phyloP scores from a whole-genome alignment of 2,329 filamentous ascomycete genomes.

The Pestalotiopsis sp. region DNA sequence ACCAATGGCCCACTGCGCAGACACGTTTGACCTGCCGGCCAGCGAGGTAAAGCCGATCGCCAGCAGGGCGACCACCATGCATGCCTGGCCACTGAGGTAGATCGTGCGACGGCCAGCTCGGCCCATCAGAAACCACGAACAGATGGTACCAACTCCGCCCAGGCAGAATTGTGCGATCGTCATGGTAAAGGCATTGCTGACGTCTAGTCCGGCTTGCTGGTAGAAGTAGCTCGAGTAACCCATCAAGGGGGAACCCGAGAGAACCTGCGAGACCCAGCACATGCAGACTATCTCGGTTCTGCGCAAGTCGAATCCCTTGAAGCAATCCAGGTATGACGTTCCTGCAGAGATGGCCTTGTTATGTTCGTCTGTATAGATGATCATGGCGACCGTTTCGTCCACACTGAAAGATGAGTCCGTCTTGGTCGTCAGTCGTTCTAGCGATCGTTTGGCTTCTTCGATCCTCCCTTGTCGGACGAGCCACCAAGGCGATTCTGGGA shows the following conservation, averaged over 20 bases:
- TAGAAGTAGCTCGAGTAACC: conserved; percentile 34
- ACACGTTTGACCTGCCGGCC: neutral
- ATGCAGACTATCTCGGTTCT: conserved; percentile 32
- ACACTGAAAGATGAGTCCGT: conserved; percentile 25
- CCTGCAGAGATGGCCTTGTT: conserved; percentile 32
- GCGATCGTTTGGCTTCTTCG: conserved; percentile 30
- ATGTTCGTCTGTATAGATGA: conserved; percentile 40
- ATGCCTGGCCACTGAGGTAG: conserved; percentile 35
- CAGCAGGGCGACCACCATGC: conserved; percentile 35
- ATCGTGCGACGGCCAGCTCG: conserved; percentile 37
- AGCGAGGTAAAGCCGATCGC: conserved; percentile 37
- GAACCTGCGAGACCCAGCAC: conserved; percentile 25
- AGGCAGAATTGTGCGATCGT: conserved; percentile 35
- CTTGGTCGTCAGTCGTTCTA: conserved; percentile 28
- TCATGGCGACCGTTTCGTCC: conserved; percentile 38
- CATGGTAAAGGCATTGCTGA: conserved; percentile 22
- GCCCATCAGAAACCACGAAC: conserved; percentile 35
- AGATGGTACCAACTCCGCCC: conserved; percentile 37
- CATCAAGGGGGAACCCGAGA: conserved; percentile 23
- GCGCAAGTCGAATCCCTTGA: conserved; percentile 37
- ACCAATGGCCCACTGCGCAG: conserved; percentile 31
- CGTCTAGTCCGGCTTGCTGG: conserved; percentile 27
- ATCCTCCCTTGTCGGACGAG: conserved; percentile 33
- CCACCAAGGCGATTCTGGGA: conserved; percentile 18
- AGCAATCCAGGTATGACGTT: conserved; percentile 38